These are phyloP conservation scores for Cryptococcus amylolentus DNA, from an alignment of 1,284 basidiomycete genomes.

Conservation along the genomic window DNA sequence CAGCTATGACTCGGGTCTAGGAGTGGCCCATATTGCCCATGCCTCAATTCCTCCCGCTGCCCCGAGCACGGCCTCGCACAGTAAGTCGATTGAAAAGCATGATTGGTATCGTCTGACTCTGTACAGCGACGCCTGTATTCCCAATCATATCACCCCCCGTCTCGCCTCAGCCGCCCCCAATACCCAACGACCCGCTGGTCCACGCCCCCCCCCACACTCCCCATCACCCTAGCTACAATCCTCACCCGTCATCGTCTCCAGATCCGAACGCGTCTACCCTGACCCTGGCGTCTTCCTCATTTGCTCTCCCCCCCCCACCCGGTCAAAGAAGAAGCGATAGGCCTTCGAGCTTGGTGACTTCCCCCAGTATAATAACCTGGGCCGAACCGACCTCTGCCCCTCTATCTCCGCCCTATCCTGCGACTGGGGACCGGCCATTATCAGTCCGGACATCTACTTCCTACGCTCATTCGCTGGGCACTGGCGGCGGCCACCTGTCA, in stretches of 20 bases:
- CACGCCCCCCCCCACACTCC: constrained; percentile 83
- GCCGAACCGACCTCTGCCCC: neutral
- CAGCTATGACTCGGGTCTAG: constrained; percentile 73
- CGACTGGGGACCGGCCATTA: neutral
- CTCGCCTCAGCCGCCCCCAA: neutral
- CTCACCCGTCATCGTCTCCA: constrained; percentile 82
- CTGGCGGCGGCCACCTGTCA: neutral
- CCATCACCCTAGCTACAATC: constrained; percentile 92
- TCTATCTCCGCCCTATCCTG: neutral
- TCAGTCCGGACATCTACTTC: neutral
- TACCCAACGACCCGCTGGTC: constrained; percentile 26
- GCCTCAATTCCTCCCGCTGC: constrained; percentile 54
- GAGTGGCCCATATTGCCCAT: constrained; percentile 86
- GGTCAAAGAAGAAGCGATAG: constrained; percentile 7
- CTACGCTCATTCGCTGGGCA: neutral
- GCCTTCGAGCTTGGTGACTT: neutral
- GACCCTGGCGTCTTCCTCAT: constrained; percentile 88
- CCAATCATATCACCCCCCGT: neutral
- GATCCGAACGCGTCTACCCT: constrained; percentile 86
- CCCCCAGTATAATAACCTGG: neutral
- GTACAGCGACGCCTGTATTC: neutral
- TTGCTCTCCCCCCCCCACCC: constrained; percentile 60
- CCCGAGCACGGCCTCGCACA: neutral
- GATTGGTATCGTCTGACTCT: too few species aligned
- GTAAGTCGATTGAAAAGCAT: constrained; percentile 48